phyloP scores from a whole-genome alignment of 192 early-diverging fungal species.

The Irineochytrium annulatum region DNA sequence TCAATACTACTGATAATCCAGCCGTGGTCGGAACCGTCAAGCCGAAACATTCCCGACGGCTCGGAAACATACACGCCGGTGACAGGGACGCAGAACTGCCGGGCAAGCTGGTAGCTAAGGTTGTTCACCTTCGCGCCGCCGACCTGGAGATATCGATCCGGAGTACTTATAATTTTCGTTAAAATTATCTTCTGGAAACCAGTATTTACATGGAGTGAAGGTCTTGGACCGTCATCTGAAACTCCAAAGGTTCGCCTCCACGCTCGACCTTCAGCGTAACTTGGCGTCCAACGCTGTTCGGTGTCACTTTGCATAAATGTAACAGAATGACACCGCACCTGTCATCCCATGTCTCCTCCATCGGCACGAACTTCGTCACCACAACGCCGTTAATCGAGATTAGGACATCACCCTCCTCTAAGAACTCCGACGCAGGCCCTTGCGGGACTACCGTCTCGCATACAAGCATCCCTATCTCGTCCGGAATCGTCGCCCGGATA shows the following conservation, averaged over 20 bases:
- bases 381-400: constrained; percentile 63
- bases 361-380: constrained; percentile 78
- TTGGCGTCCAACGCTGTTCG: constrained; percentile 47
- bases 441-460: constrained; percentile 70
- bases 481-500: constrained; percentile 53
- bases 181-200: neutral
- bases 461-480: constrained; percentile 77
- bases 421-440: constrained; percentile 58
- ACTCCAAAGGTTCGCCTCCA: constrained; percentile 63
- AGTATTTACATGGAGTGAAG: constrained; percentile 62
- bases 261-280: constrained; percentile 61
- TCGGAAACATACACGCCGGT: constrained; percentile 80
- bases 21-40: constrained; percentile 65
- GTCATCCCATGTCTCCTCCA: constrained; percentile 68
- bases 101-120: constrained; percentile 49
- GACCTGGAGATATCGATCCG: constrained; percentile 77
- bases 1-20: constrained; percentile 77
- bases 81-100: constrained; percentile 47
- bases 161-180: constrained; percentile 48
- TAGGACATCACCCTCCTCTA: constrained; percentile 77
- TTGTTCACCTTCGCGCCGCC: constrained; percentile 72
- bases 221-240: constrained; percentile 59
- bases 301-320: too few relatives aligned
- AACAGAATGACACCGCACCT: constrained; percentile 17
- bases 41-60: constrained; percentile 58